Evolutionary conservation across 768 basidiomycete species (phyloP), one percentile per base, ranked within the genome.

Genomic region (Chalciporus sphaerocephalus): DNA sequence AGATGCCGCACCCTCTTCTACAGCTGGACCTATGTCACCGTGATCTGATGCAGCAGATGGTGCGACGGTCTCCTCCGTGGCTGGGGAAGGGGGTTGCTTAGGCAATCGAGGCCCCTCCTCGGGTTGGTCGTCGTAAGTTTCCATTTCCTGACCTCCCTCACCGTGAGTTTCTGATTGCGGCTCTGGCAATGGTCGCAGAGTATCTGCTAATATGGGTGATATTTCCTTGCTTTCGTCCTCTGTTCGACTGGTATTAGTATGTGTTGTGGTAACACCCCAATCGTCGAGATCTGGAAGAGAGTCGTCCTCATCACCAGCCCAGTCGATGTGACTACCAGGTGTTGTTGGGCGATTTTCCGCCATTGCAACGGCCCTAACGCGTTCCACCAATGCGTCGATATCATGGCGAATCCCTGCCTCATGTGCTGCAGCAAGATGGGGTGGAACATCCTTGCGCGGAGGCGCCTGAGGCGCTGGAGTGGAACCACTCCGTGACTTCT

Each of bases 261-360:
- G 63, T 16, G 63, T 66, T 15, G 80, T 71, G 16, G 73, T 73
- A 36, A 89, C 77, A 16, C 83, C 87, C 90, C 90, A 92, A 59
- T 92, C 90, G 59, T 92, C 80, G 21, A 92, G 72, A 64, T 89
- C 87, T 5, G 90, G 89, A 2, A 92, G 70, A 50, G 77, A 81
- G 49, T 79, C 78, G 51, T 92, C 88, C 46, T 92, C 89, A 53
- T 91, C 87, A 27, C 84, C 85, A 33, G 90, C 90, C 90, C 90
- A 92, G 64, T 92, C 88, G 47, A 91, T 85, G 52, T 91, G 87
- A 47, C 81, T 86, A 25, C 82, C 84, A 12, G 85, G 85, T 1
- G 85, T 85, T 13, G 76, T 68, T 11, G 86, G 82, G 35, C 85
- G 70, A 56, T 79, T 72, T 42, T 78, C 72, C 24, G 73, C 81